Evolutionary conservation across 345 rosid species (phyloP).

Genomic region (Isatis tinctoria): DNA sequence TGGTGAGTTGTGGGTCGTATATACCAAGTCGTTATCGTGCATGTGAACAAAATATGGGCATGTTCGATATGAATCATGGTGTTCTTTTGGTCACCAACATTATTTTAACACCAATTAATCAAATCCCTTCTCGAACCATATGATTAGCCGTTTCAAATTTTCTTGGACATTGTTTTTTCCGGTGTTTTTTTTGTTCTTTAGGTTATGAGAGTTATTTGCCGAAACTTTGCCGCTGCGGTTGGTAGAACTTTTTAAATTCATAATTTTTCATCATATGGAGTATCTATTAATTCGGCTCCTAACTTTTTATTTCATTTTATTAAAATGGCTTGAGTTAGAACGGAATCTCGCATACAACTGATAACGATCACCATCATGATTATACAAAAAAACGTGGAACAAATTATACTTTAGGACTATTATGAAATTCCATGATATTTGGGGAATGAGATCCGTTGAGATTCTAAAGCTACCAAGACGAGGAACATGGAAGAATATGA

Average conservation of each 20-base stretch:
- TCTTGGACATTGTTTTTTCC: neutral
- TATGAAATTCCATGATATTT: neutral
- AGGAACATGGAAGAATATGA: constrained; percentile 21
- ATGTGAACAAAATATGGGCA: constrained; percentile 34
- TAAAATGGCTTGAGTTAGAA: neutral
- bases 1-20: constrained; percentile 34
- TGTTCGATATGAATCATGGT: constrained; percentile 30
- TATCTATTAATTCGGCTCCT: constrained; percentile 18
- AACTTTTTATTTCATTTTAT: neutral
- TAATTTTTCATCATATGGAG: neutral
- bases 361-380: neutral
- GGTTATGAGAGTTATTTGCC: constrained; percentile 6
- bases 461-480: constrained; percentile 26
- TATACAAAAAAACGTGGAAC: neutral
- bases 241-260: constrained; percentile 12
- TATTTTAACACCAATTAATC: neutral
- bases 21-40: constrained; percentile 20
- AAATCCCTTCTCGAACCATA: constrained; percentile 3
- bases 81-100: constrained; percentile 7
- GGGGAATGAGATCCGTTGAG: constrained; percentile 25
- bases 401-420: neutral
- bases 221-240: constrained; percentile 8
- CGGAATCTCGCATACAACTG: neutral
- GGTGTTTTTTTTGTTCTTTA: neutral
- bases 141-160: constrained; percentile 11